phyloP scores from a whole-genome alignment of 2,329 filamentous ascomycete species.

The Venturia carpophila region DNA sequence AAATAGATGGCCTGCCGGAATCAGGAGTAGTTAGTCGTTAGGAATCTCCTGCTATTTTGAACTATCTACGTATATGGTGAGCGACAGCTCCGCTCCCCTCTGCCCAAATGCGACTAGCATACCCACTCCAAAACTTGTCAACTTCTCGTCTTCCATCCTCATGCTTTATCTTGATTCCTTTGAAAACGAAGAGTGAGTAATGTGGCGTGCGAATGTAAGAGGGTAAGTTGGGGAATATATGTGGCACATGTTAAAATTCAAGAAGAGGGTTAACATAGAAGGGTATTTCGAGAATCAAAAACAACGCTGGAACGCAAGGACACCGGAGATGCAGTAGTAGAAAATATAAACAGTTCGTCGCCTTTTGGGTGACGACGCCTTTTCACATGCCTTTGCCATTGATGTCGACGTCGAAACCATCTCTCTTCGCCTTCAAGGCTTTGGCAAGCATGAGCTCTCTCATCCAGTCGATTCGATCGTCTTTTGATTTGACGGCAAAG shows the following conservation, averaged over 20 bases:
- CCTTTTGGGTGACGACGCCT: neutral
- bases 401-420: slow-evolving; percentile 65
- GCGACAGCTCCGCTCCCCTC: neutral
- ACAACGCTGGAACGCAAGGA: slow-evolving; percentile 3
- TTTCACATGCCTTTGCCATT: slow-evolving; percentile 16
- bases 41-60: neutral
- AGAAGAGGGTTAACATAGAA: neutral
- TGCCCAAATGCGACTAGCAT: neutral
- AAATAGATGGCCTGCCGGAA: too few species aligned
- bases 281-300: neutral
- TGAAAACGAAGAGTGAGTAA: neutral
- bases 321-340: neutral
- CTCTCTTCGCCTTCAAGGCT: slow-evolving; percentile 73
- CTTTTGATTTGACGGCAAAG: slow-evolving; percentile 78
- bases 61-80: neutral
- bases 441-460: slow-evolving; percentile 86
- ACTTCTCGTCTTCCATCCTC: neutral
- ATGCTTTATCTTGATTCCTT: slow-evolving; percentile 1
- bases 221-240: neutral
- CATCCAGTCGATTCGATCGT: slow-evolving; percentile 97
- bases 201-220: slow-evolving; percentile 1
- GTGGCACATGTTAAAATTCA: neutral
- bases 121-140: neutral
- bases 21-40: too few species aligned
- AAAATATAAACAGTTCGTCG: neutral